These are phyloP conservation scores for Pseudogymnoascus sp. DNA, from an alignment of 2,329 filamentous ascomycete species.

Conservation along the genomic window DNA sequence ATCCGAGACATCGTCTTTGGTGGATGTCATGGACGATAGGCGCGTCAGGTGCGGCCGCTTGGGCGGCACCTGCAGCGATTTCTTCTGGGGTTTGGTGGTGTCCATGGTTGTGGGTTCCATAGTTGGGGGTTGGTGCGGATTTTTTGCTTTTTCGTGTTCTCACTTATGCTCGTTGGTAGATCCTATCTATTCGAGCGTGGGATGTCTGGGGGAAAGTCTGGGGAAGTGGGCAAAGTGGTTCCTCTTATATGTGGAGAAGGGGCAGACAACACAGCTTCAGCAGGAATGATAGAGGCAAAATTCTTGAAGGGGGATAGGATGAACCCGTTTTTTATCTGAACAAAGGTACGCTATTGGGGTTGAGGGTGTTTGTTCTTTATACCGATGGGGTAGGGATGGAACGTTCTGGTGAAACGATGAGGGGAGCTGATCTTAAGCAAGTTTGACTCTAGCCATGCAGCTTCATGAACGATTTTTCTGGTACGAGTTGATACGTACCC, in stretches of 20 bases:
- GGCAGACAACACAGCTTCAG: background rate
- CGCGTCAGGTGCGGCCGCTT: slow-evolving; percentile 17
- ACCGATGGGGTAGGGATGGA: background rate
- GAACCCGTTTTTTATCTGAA: background rate
- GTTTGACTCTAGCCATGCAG: background rate
- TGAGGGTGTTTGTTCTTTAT: background rate
- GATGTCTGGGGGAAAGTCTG: slow-evolving; percentile 1
- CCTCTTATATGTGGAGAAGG: slow-evolving; percentile 8
- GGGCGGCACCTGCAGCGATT: background rate
- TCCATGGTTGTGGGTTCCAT: background rate
- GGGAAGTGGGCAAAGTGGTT: background rate
- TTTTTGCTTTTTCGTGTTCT: background rate
- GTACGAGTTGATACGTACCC: background rate
- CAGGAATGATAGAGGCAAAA: background rate
- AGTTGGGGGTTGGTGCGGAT: background rate
- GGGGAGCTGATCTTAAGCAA: background rate
- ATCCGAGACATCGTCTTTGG: slow-evolving; percentile 26
- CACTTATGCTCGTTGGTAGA: slow-evolving; percentile 7
- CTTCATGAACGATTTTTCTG: slow-evolving; percentile 1
- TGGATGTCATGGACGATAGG: slow-evolving; percentile 29
- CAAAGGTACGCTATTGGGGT: background rate
- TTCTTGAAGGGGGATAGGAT: slow-evolving; percentile 2
- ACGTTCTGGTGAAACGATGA: slow-evolving; percentile 3
- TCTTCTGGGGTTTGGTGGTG: background rate
- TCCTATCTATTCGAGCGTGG: background rate